phyloP scores from a whole-genome alignment of 768 basidiomycete genomes.

The Suillus luteus region DNA sequence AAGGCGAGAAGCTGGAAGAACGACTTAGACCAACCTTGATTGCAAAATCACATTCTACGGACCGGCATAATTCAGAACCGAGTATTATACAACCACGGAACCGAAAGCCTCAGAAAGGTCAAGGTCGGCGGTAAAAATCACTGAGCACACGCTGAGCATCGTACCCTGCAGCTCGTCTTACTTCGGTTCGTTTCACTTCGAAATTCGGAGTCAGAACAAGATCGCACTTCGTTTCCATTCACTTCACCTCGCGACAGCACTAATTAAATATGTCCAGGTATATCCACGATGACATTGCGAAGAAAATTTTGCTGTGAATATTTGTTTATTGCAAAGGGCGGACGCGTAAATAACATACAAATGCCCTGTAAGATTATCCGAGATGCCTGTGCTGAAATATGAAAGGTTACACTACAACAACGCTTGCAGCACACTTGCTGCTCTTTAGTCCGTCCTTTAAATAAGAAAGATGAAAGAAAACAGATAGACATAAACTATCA shows the following conservation, averaged over 20 bases:
- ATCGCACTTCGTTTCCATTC: neutral
- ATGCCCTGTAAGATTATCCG: constrained; percentile 10
- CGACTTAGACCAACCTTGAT: neutral
- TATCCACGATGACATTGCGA: neutral
- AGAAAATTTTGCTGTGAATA: neutral
- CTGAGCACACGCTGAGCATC: neutral
- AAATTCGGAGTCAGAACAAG: neutral
- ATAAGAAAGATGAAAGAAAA: constrained; percentile 5
- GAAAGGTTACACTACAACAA: constrained; percentile 16
- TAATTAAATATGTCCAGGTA: neutral
- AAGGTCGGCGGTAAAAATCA: neutral
- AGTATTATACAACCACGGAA: neutral
- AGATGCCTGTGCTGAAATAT: constrained; percentile 17
- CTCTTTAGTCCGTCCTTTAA: constrained; percentile 15
- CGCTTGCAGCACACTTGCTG: neutral
- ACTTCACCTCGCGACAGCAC: neutral
- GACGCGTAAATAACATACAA: constrained; percentile 22
- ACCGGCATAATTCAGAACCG: neutral
- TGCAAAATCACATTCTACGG: neutral
- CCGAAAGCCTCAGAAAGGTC: neutral
- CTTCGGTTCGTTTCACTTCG: neutral
- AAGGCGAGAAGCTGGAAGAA: neutral
- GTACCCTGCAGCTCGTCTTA: neutral
- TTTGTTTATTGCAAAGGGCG: neutral
- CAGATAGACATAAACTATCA: neutral